Base-by-base conservation (phyloP, 2,329 filamentous ascomycete genomes). In the Aspergillus pseudoviridinutans region DNA sequence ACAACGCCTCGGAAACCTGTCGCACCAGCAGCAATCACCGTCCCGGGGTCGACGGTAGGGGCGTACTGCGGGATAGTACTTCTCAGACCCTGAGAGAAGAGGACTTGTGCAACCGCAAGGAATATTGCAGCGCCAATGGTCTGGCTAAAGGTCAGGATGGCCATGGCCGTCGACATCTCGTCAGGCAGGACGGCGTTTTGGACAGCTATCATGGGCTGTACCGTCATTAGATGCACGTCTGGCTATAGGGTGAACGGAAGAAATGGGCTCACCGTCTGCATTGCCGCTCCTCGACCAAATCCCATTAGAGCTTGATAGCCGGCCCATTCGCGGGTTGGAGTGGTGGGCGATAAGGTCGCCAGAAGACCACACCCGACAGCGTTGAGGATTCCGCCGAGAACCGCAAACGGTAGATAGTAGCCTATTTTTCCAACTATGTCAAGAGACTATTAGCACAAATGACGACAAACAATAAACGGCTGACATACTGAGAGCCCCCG, bases 51-150 rank as follows among this genome's bases (percentile, higher is more conserved):
- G 6, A 78, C 64, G 9, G 57, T 61, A 1, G 78, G 76, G 2
- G 75, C 67, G 10, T 71, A 70, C 17, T 61, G 51, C 3, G 64
- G 61, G 1, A 79, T 61, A 4, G 65, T 67, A 1, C 60, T 61
- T n/a, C 75, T 59, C 0, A 81, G 65, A 1, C 68, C 67, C 50
- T 77, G 76, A 4, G 71, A 68, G 65, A 82, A 80, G 17, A 84
- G 75, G 55, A 77, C 79, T 60, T 84, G 77, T 0, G 73, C 82
- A 25, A 82, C 74, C 3, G 77, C 78, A 28, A 85, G 76, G 58
- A 84, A 84, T 1, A 85, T 52, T 0, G 75, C 69, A 2, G 75
- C 76, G n/a, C 73, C 72, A n/a, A 78, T 71, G 1, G 71, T 76
- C 50, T 78, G 74, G 46, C 58, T 58, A 62, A 77, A 78, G 54